Percentiles rank a stretch among this genome's conserved stretches.
These are phyloP conservation scores for Paradendryphiella salina DNA, from an alignment of 2,329 filamentous ascomycete species.

Conservation along the genomic window DNA sequence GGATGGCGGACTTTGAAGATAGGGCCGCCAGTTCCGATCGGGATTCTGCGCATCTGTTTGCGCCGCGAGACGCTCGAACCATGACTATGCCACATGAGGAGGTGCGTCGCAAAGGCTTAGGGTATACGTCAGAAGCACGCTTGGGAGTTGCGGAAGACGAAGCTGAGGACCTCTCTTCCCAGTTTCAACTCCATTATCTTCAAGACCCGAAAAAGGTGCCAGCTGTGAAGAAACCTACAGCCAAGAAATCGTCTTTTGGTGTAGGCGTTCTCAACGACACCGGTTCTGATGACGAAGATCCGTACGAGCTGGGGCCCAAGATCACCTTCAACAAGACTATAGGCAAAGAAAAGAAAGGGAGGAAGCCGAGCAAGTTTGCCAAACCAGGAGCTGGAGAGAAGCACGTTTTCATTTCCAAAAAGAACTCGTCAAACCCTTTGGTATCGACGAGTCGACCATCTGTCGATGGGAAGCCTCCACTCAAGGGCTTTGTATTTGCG, in stretches of 20 bases:
- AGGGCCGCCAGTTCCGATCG: slow-evolving; percentile 45
- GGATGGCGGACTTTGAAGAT: slow-evolving; percentile 70
- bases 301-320: slow-evolving; percentile 86
- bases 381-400: slow-evolving; percentile 69
- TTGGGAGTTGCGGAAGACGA: slow-evolving; percentile 48
- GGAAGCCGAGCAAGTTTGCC: slow-evolving; percentile 53
- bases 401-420: slow-evolving; percentile 77
- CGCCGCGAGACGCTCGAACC: slow-evolving; percentile 76
- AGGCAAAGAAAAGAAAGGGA: slow-evolving; percentile 78
- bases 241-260: slow-evolving; percentile 75
- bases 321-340: slow-evolving; percentile 85
- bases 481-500: slow-evolving; percentile 79
- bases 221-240: slow-evolving; percentile 45
- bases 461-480: slow-evolving; percentile 77
- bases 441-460: slow-evolving; percentile 64
- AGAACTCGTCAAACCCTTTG: slow-evolving; percentile 51
- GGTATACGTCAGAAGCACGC: slow-evolving; percentile 63
- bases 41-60: slow-evolving; percentile 69
- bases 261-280: slow-evolving; percentile 90
- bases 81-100: slow-evolving; percentile 67
- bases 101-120: slow-evolving; percentile 69
- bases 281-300: slow-evolving; percentile 92
- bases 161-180: slow-evolving; percentile 15
- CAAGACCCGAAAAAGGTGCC: slow-evolving; percentile 23
- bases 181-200: slow-evolving; percentile 31